Evolutionary conservation across 2,329 filamentous ascomycete genomes (phyloP).

Genomic region (Aspergillus sojae): DNA sequence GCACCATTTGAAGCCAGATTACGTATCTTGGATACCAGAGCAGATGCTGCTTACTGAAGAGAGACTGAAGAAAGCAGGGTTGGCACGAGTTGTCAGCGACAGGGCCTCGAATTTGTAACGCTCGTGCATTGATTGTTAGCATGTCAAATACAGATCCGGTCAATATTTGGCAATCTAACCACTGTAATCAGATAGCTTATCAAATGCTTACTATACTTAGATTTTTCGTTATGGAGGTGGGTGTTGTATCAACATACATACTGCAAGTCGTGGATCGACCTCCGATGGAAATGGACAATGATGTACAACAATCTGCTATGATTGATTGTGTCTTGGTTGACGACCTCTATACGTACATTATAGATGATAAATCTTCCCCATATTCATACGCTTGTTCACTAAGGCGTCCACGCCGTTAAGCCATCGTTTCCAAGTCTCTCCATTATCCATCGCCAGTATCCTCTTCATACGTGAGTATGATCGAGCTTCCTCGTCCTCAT

Average conservation of each 20-base stretch:
- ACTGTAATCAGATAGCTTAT: not conserved
- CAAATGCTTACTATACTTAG: not conserved
- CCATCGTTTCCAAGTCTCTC: conserved; percentile 24
- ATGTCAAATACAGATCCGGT: not conserved
- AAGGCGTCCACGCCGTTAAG: conserved; percentile 25
- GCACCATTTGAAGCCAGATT: conserved; percentile 5
- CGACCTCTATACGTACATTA: not conserved
- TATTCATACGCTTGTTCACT: conserved; percentile 25
- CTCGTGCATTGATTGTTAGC: too few species aligned
- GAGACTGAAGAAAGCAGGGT: conserved; percentile 19
- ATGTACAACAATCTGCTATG: too few species aligned
- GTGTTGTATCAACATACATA: not conserved
- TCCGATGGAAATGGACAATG: too few species aligned
- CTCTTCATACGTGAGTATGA: conserved; percentile 25
- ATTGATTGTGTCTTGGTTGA: not conserved
- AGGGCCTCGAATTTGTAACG: not conserved
- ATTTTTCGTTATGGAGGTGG: not conserved
- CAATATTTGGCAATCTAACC: not conserved
- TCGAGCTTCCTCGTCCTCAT: conserved; percentile 23
- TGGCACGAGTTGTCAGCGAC: conserved; percentile 15
- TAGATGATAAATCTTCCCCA: conserved; percentile 8
- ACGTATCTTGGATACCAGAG: conserved; percentile 33
- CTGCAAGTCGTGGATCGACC: not conserved
- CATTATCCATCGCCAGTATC: conserved; percentile 21
- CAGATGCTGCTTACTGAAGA: conserved; percentile 31